phyloP scores from a whole-genome alignment of 352 stramenopile species.

The Phytophthora litchii region DNA sequence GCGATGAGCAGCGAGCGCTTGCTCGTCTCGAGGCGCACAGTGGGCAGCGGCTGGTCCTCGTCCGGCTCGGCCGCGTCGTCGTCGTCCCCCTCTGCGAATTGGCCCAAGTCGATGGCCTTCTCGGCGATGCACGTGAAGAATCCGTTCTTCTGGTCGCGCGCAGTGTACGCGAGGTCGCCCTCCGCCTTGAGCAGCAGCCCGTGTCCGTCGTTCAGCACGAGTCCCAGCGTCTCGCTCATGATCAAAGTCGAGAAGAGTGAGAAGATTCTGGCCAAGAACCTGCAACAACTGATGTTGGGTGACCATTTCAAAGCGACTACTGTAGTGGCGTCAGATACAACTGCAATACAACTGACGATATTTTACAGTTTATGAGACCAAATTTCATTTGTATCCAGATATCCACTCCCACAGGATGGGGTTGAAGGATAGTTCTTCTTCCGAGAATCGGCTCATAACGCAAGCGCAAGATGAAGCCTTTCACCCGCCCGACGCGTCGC shows the following conservation, averaged over 20 bases:
- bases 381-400: background rate
- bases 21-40: conserved; percentile 60
- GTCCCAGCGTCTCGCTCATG: conserved; percentile 63
- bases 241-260: background rate
- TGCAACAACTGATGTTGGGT: background rate
- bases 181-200: conserved; percentile 72
- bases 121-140: conserved; percentile 82
- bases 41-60: conserved; percentile 45
- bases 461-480: conserved; percentile 31
- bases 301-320: background rate
- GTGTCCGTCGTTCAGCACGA: conserved; percentile 80
- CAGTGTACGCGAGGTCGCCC: conserved; percentile 61
- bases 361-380: too few species aligned
- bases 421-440: conserved; percentile 26
- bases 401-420: background rate
- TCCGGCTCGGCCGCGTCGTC: conserved; percentile 29
- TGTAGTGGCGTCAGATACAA: too few species aligned
- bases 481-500: conserved; percentile 26
- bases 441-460: conserved; percentile 23
- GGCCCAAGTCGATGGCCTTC: conserved; percentile 59
- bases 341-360: too few species aligned
- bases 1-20: conserved; percentile 63
- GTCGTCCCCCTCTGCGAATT: conserved; percentile 43
- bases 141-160: conserved; percentile 55
- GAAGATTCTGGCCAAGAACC: conserved; percentile 13